Conservation (phyloP, 176 grass and related monocot genomes). For the Musa troglodytarum region DNA sequence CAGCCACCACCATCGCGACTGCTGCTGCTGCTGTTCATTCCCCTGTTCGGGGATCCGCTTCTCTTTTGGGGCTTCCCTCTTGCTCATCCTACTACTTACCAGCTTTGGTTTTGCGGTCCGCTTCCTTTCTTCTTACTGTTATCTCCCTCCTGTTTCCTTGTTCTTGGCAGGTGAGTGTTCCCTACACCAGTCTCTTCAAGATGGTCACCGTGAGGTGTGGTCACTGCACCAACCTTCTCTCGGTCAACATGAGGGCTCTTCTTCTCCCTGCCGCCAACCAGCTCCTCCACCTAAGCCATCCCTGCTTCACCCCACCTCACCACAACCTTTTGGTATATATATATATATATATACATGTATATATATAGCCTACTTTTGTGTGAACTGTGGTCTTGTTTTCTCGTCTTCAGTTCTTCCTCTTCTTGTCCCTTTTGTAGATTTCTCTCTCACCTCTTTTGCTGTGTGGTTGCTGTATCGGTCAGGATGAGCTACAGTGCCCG, state of each 20-base stretch:
- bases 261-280: constrained; percentile 54
- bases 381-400: background rate
- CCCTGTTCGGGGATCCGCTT: background rate
- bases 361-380: background rate
- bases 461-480: constrained; percentile 1
- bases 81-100: constrained; percentile 76
- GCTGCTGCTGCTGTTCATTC: background rate
- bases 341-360: background rate
- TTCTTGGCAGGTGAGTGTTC: constrained; percentile 72
- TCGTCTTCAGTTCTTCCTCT: background rate
- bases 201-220: constrained; percentile 93
- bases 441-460: background rate
- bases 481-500: constrained; percentile 58
- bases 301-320: constrained; percentile 57
- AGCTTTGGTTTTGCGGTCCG: constrained; percentile 49
- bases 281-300: constrained; percentile 57
- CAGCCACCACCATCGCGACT: too few relatives aligned
- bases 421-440: background rate
- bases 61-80: background rate
- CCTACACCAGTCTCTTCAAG: constrained; percentile 84
- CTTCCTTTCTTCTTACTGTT: constrained; percentile 7
- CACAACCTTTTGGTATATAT: constrained; percentile 44
- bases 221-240: constrained; percentile 84
- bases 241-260: constrained; percentile 68
- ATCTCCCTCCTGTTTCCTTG: background rate